Evolutionary conservation across 495 filamentous ascomycete genomes (phyloP), one percentile per base, ranked within the genome.

Genomic region (Aspergillus indologenus): DNA sequence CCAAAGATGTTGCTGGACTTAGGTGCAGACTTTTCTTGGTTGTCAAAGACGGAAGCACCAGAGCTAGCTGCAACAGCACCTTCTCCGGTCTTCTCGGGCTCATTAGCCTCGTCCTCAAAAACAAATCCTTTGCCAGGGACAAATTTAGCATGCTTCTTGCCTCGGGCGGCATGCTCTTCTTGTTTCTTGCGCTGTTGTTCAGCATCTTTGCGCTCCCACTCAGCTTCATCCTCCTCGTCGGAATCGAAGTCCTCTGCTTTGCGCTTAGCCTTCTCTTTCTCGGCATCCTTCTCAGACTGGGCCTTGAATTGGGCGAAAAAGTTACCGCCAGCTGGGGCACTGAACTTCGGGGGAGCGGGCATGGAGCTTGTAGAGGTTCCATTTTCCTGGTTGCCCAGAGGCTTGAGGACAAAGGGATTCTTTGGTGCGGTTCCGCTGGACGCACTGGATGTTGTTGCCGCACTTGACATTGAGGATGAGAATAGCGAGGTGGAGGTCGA

Each of bases 1-100:
- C 84, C 79, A 57, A 89, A 89, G 22, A 87, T 85, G 59, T 87
- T 88, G 42, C 69, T 70, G 9, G 71, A 66, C 42, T 71, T 69
- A 45, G 64, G 58, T 1, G 73, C 23, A 1, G 69, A 67, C 21
- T 61, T 65, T 19, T 63, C 62, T 17, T 62, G 61, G 11, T 58
- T 46, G 20, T 69, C 69, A 21, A 67, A 65, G 20, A 68, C 52
- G 0, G 68, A 68, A 3, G 56, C 31, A 31, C 50, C 55, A 26
- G 65, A 55, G 26, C 29, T 53, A 8, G 59, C 9, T 9, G 63
- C 57, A 18, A 59, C 24, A 45, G 60, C 23, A 29, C 59, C 45
- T 14, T 62, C 57, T 18, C 66, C 65, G 20, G 60, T 46, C 15
- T 63, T 62, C 24, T 56, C 60, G 15, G 62, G 29, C 15, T 52